Conservation (phyloP, 2,329 filamentous ascomycete species). For the Colletotrichum graminicola region DNA sequence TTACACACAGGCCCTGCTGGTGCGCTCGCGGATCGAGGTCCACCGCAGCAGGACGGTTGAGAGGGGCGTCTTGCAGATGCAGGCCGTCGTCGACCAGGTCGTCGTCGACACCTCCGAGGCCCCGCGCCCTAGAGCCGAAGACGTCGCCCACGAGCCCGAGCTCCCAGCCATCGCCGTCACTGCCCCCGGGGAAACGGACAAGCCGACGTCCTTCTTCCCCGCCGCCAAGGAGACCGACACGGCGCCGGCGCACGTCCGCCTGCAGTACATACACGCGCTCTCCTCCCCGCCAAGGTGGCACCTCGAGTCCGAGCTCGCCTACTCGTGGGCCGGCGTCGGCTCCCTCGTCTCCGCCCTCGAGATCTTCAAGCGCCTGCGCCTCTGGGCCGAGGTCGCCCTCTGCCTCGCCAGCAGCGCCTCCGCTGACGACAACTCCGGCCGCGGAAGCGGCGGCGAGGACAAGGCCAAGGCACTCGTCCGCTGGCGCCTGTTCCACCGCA, state of each 20-base stretch:
- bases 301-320: constrained; percentile 90
- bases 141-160: constrained; percentile 47
- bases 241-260: constrained; percentile 79
- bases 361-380: constrained; percentile 91
- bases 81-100: constrained; percentile 95
- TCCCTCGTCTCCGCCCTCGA: constrained; percentile 91
- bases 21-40: constrained; percentile 89
- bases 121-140: constrained; percentile 41
- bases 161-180: constrained; percentile 63
- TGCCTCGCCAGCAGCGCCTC: constrained; percentile 77
- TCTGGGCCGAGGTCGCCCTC: constrained; percentile 95
- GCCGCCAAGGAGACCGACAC: constrained; percentile 80
- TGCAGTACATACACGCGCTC: constrained; percentile 87
- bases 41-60: constrained; percentile 90
- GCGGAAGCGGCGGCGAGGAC: constrained; percentile 74
- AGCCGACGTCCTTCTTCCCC: constrained; percentile 85
- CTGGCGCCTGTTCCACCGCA: constrained; percentile 81
- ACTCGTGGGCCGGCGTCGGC: constrained; percentile 91
- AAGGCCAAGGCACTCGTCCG: constrained; percentile 84
- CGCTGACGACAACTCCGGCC: constrained; percentile 67
- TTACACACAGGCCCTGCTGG: constrained; percentile 92
- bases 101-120: constrained; percentile 80
- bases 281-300: constrained; percentile 92
- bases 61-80: constrained; percentile 89
- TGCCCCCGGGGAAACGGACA: constrained; percentile 52